A percentile compares a stretch with the other conserved stretches of the same genome.
Conservation (phyloP, 768 basidiomycete genomes). For the Rhizopogon vesiculosus region DNA sequence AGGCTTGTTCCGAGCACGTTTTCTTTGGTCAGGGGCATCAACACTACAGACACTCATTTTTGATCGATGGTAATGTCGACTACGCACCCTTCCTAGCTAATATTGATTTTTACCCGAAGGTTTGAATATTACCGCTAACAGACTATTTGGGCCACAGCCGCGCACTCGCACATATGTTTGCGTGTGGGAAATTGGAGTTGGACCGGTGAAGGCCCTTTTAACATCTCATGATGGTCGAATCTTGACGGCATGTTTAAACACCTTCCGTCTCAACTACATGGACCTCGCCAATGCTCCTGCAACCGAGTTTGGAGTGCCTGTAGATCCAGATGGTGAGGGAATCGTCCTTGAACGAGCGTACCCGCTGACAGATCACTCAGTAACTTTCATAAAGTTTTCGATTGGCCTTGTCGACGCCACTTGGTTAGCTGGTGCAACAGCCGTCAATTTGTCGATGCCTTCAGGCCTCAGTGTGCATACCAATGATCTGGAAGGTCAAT, state of each 20-base stretch:
- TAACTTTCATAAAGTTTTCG: constrained; percentile 77
- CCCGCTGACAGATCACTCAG: constrained; percentile 33
- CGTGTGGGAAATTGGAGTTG: constrained; percentile 86
- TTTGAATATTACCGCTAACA: constrained; percentile 74
- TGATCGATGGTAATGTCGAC: constrained; percentile 43
- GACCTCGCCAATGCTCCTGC: constrained; percentile 84
- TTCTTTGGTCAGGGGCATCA: constrained; percentile 19
- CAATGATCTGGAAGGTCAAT: constrained; percentile 71
- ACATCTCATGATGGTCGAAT: constrained; percentile 50
- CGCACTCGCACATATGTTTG: constrained; percentile 84
- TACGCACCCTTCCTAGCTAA: background rate
- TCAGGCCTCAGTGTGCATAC: constrained; percentile 59
- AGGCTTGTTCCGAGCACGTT: constrained; percentile 41
- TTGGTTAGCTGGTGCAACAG: constrained; percentile 49
- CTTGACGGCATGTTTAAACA: constrained; percentile 46
- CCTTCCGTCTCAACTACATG: constrained; percentile 65
- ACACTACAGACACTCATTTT: constrained; percentile 29
- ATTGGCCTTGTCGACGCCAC: constrained; percentile 50
- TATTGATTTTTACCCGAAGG: constrained; percentile 35
- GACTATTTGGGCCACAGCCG: constrained; percentile 88
- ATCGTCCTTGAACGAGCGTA: background rate
- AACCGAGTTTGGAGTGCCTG: constrained; percentile 49
- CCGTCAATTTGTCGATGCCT: constrained; percentile 50
- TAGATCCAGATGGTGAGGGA: constrained; percentile 74
- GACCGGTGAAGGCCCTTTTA: constrained; percentile 51